These are phyloP conservation scores for Colletotrichum kahawae DNA, from an alignment of 2,329 filamentous ascomycete genomes.

Conservation along the genomic window DNA sequence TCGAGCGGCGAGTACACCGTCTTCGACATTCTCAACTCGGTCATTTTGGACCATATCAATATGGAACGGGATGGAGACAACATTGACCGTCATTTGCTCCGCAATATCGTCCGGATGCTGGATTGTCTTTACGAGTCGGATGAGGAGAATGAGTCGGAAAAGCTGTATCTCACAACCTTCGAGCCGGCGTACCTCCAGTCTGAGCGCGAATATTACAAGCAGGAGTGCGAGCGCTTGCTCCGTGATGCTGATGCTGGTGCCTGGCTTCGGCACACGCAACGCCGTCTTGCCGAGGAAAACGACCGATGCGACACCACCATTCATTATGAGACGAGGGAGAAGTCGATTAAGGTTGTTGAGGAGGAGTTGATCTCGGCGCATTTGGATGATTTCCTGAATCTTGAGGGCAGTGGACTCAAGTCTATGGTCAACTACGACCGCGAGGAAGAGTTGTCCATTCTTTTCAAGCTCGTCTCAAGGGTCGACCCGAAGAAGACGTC, in stretches of 20 bases:
- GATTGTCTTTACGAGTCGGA: conserved; percentile 85
- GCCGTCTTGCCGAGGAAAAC: conserved; percentile 79
- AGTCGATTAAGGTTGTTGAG: conserved; percentile 80
- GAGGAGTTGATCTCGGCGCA: conserved; percentile 78
- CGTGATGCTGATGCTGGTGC: conserved; percentile 79
- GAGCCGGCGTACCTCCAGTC: conserved; percentile 77
- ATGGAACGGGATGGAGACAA: conserved; percentile 92
- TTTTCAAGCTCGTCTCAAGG: conserved; percentile 80
- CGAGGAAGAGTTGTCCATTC: conserved; percentile 75
- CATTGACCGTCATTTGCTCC: conserved; percentile 82
- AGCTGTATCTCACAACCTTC: conserved; percentile 84
- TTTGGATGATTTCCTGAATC: conserved; percentile 79
- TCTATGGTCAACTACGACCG: conserved; percentile 94
- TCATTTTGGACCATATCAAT: conserved; percentile 87
- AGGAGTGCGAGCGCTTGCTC: conserved; percentile 77
- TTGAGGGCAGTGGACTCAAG: conserved; percentile 83
- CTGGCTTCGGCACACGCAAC: conserved; percentile 79
- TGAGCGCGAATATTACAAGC: conserved; percentile 75
- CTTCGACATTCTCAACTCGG: conserved; percentile 76
- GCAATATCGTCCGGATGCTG: conserved; percentile 87
- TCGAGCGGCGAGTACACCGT: conserved; percentile 56
- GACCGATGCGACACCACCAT: conserved; percentile 85
- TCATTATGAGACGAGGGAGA: conserved; percentile 72
- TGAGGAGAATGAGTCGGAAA: conserved; percentile 76
- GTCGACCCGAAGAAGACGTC: conserved; percentile 77